Evolutionary conservation across 140 eudicot species (phyloP).

Genomic region (Flaveria floridana): DNA sequence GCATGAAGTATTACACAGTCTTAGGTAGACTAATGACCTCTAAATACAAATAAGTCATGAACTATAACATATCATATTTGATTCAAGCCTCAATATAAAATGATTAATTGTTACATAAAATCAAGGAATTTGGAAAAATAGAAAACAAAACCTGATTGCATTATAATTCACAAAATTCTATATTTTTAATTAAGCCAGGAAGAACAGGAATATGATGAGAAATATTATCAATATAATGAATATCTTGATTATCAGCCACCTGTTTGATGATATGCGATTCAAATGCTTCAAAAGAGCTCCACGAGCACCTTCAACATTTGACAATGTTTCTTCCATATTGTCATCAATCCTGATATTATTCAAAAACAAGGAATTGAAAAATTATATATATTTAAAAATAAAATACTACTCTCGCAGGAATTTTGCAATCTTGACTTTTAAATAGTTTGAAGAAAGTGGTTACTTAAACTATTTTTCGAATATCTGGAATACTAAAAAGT

Average conservation of each 20-base stretch:
- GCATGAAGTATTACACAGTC: neutral
- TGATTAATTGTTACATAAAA: neutral
- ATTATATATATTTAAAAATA: neutral
- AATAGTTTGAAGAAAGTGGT: neutral
- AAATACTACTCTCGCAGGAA: neutral
- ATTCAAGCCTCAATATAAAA: neutral
- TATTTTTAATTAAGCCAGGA: conserved; percentile 40
- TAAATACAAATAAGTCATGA: neutral
- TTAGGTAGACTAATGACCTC: too few relatives aligned
- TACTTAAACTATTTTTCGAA: neutral
- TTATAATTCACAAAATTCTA: conserved; percentile 13
- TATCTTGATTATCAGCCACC: conserved; percentile 74
- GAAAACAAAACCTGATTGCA: neutral
- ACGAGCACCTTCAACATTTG: conserved; percentile 85
- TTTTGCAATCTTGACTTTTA: neutral
- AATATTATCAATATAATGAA: conserved; percentile 52
- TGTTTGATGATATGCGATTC: conserved; percentile 72
- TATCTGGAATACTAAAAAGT: too few relatives aligned
- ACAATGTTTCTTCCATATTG: conserved; percentile 78
- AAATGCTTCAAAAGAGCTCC: conserved; percentile 64
- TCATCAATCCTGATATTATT: conserved; percentile 70
- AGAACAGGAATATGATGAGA: conserved; percentile 60
- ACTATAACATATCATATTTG: neutral
- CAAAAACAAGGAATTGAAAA: neutral
- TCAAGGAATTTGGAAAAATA: neutral